Evolutionary conservation across 345 rosid genomes (phyloP).

Genomic region (Brassica nigra): DNA sequence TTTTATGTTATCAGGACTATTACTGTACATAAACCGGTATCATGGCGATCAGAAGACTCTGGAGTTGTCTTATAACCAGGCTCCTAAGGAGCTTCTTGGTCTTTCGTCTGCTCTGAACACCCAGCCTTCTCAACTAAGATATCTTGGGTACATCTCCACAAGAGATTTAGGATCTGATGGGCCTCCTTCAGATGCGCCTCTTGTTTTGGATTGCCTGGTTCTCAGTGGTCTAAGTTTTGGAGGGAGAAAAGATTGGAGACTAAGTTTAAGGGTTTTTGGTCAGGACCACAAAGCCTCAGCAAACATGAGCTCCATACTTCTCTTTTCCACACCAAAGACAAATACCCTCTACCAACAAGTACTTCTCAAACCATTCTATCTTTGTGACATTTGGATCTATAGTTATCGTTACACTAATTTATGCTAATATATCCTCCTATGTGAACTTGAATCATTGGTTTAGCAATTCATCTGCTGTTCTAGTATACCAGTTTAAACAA

Average conservation of each 20-base stretch:
- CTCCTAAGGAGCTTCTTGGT: conserved; percentile 63
- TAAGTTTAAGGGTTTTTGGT: conserved; percentile 63
- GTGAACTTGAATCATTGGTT: neutral
- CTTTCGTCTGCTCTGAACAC: conserved; percentile 65
- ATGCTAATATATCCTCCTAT: neutral
- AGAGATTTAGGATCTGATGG: conserved; percentile 72
- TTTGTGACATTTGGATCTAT: conserved; percentile 28
- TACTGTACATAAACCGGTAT: conserved; percentile 74
- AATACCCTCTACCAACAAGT: conserved; percentile 73
- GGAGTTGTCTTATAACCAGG: conserved; percentile 85
- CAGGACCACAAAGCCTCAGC: conserved; percentile 73
- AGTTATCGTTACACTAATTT: conserved; percentile 11
- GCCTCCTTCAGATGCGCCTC: conserved; percentile 82
- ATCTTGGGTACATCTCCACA: conserved; percentile 85
- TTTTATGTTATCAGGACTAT: conserved; percentile 90
- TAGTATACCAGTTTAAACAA: neutral
- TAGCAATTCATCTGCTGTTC: neutral
- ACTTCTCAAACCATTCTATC: conserved; percentile 20
- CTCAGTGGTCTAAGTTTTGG: conserved; percentile 57
- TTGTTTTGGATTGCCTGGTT: conserved; percentile 70
- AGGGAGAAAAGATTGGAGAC: conserved; percentile 68
- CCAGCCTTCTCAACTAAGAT: conserved; percentile 85
- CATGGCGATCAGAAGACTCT: conserved; percentile 88
- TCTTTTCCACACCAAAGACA: conserved; percentile 68
- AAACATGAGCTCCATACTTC: conserved; percentile 76